phyloP scores from a whole-genome alignment of 2,329 filamentous ascomycete species.

The Xylariaceae sp. region DNA sequence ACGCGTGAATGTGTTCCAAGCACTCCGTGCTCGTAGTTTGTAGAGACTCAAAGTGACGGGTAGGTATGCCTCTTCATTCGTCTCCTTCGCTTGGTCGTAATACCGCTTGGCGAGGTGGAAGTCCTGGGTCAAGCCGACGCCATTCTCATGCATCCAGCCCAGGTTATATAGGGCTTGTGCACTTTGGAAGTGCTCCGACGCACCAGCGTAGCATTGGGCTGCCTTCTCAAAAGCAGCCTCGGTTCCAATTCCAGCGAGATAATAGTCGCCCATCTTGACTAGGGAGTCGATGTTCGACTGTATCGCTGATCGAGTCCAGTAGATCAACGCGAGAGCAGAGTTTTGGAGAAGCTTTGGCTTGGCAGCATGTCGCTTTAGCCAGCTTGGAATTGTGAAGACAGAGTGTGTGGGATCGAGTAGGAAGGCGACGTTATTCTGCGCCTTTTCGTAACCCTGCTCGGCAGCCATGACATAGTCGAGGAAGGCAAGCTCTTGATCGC shows the following conservation, averaged over 20 bases:
- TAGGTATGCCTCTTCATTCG: constrained; percentile 89
- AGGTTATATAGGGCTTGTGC: constrained; percentile 96
- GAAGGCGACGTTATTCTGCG: constrained; percentile 86
- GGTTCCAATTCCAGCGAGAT: constrained; percentile 77
- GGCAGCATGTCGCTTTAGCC: constrained; percentile 45
- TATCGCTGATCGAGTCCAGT: constrained; percentile 92
- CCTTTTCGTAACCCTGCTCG: constrained; percentile 87
- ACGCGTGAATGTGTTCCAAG: constrained; percentile 90
- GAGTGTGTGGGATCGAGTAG: constrained; percentile 74
- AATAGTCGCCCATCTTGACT: constrained; percentile 99
- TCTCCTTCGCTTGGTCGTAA: constrained; percentile 88
- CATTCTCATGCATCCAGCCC: constrained; percentile 99
- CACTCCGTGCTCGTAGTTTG: constrained; percentile 80
- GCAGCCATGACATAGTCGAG: constrained; percentile 83
- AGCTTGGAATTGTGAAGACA: constrained; percentile 53
- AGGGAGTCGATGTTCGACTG: constrained; percentile 91
- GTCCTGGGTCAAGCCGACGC: constrained; percentile 86
- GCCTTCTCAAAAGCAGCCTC: constrained; percentile 76
- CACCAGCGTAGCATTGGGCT: constrained; percentile 86
- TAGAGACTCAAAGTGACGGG: constrained; percentile 86
- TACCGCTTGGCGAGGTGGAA: constrained; percentile 96
- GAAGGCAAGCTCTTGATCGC: constrained; percentile 76
- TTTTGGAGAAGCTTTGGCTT: constrained; percentile 47
- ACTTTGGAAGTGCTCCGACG: constrained; percentile 86
- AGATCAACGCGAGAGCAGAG: constrained; percentile 70